phyloP scores from a whole-genome alignment of 768 basidiomycete genomes.

The Sutorius australiensis region DNA sequence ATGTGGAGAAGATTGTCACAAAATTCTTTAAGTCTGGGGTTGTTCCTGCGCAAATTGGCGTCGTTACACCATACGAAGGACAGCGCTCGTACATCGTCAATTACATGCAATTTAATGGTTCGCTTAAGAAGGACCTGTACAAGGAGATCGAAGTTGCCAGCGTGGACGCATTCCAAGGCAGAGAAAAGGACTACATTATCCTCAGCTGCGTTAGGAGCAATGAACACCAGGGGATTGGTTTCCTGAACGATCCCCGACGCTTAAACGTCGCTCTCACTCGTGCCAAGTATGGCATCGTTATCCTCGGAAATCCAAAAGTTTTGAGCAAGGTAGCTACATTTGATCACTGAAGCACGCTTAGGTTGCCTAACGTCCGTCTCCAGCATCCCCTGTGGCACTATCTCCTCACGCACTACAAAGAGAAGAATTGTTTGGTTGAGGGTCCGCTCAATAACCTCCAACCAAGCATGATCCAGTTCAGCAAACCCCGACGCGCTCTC shows the following conservation, averaged over 20 bases:
- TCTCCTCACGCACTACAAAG: constrained; percentile 97
- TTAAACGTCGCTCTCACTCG: constrained; percentile 96
- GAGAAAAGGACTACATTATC: constrained; percentile 99
- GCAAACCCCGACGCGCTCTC: constrained; percentile 89
- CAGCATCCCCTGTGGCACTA: constrained; percentile 99
- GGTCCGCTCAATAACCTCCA: constrained; percentile 96
- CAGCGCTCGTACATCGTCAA: constrained; percentile 98
- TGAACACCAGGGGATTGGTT: constrained; percentile 99
- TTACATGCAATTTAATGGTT: constrained; percentile 99
- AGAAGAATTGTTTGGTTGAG: constrained; percentile 89
- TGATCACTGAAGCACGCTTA: constrained; percentile 4
- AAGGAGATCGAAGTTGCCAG: constrained; percentile 99
- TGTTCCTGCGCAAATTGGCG: constrained; percentile 91
- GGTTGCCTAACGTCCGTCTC: constrained; percentile 3
- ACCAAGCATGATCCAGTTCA: constrained; percentile 98
- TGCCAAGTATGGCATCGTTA: constrained; percentile 97
- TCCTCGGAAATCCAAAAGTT: constrained; percentile 99
- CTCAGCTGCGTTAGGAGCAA: constrained; percentile 96
- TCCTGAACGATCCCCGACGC: constrained; percentile 95
- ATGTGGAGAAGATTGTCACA: constrained; percentile 99
- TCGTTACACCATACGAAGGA: constrained; percentile 98
- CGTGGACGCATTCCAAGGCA: constrained; percentile 98
- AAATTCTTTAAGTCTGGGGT: constrained; percentile 99
- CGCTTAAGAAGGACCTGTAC: constrained; percentile 97
- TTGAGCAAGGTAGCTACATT: constrained; percentile 80